A percentile compares a stretch with the other conserved stretches of the same genome.
These are phyloP conservation scores for Zygoascus tannicola DNA, from an alignment of 805 yeast genomes.

Conservation along the genomic window DNA sequence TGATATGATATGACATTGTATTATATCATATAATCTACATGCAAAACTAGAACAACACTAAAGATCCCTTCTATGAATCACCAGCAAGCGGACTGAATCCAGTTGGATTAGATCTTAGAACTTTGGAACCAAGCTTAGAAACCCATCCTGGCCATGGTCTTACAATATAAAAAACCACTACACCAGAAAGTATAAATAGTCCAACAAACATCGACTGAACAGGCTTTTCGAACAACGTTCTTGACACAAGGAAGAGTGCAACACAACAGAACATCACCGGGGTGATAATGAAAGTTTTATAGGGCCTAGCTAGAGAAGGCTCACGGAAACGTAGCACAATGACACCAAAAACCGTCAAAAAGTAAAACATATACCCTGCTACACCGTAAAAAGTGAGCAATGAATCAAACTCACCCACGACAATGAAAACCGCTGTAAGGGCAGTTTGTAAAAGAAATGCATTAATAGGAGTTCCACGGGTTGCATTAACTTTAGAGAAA, in stretches of 20 bases:
- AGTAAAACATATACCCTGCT: conserved; percentile 27
- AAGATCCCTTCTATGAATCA: neutral
- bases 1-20: too few relatives aligned
- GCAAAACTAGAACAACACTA: too few relatives aligned
- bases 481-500: conserved; percentile 19
- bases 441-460: conserved; percentile 28
- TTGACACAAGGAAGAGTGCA: conserved; percentile 28
- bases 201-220: conserved; percentile 23
- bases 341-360: conserved; percentile 31
- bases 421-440: conserved; percentile 25
- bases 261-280: conserved; percentile 32
- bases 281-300: conserved; percentile 28
- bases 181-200: conserved; percentile 23
- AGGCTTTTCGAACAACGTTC: conserved; percentile 29
- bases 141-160: conserved; percentile 2
- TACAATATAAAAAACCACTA: conserved; percentile 23
- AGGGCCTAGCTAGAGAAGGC: conserved; percentile 31
- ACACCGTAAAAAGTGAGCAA: conserved; percentile 32
- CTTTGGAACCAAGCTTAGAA: conserved; percentile 8
- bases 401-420: conserved; percentile 30
- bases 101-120: neutral
- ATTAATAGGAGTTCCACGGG: conserved; percentile 26
- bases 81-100: neutral
- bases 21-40: too few relatives aligned
- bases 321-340: conserved; percentile 27